These are phyloP conservation scores for Lyophyllum shimeji DNA, from an alignment of 768 basidiomycete genomes.

Conservation along the genomic window DNA sequence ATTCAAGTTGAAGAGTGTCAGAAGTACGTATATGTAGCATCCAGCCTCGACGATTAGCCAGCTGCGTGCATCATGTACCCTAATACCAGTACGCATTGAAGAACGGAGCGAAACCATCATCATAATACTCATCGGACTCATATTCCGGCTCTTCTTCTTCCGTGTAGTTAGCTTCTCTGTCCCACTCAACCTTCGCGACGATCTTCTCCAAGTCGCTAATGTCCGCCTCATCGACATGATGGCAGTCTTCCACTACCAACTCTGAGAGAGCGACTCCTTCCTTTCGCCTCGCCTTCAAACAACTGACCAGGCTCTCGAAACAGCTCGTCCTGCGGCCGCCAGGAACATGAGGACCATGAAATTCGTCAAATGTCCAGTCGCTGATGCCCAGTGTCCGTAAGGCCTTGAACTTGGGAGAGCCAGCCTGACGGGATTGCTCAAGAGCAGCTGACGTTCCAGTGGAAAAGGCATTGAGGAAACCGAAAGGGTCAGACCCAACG, in stretches of 20 bases:
- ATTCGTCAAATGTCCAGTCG: background rate
- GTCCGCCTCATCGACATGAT: background rate
- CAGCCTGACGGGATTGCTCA: background rate
- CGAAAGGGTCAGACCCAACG: background rate
- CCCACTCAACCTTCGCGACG: background rate
- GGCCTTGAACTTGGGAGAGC: background rate
- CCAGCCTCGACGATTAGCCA: no score
- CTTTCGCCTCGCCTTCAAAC: background rate
- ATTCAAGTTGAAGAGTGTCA: no score
- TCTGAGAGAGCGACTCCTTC: background rate
- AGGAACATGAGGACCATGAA: background rate
- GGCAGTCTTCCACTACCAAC: background rate
- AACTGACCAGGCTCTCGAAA: background rate
- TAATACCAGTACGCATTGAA: no score
- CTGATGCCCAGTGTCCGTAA: background rate
- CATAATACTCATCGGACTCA: no score
- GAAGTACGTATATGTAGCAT: no score
- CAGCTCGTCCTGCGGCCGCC: background rate
- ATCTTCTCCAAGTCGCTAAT: background rate
- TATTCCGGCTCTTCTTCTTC: background rate
- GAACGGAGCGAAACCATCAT: no score
- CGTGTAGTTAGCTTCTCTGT: background rate
- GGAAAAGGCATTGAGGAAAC: background rate
- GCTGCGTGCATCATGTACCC: no score
- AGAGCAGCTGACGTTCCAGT: background rate